Evolutionary conservation across 805 yeast genomes (phyloP), one percentile per base, ranked within the genome.

Genomic region (Metschnikowia arizonensis): DNA sequence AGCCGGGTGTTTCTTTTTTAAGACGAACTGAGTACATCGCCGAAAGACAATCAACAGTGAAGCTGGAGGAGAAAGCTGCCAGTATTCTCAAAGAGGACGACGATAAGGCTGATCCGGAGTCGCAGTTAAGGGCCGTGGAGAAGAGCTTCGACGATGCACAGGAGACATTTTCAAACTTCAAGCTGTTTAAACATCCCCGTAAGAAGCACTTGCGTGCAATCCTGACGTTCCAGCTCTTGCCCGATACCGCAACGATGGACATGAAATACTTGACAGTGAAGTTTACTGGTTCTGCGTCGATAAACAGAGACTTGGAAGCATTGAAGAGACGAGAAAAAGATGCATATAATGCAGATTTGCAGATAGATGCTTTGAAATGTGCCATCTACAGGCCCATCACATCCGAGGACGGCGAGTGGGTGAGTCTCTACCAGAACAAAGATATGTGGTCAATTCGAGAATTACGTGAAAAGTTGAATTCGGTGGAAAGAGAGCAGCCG

Each of bases 1-100:
- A 59, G 56, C 75, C 74, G 48, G 75, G 82, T 36, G 85, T 86
- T 11, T 76, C 87, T n/a, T 90, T 91, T 66, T 74, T 91, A 61
- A 82, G 97, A 69, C 82, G 98, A 69, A 91, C 99, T 0, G 98
- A 93, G 61, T 91, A 91, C 62, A 85, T 88, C 48, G 78, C 95
- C 9, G 80, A 85, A 30, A 82, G 79, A 42, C 74, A 74, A 44
- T 46, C 58, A 11, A 43, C 65, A 12, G 48, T 55, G 32, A 56
- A 58, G 47, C 59, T 58, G 44, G 63, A 64, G 52, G 66, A 62
- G 47, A 62, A 65, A 34, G 34, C 39, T n/a, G 44, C 46, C 14
- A 23, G 15, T 8, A 36, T 17, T n/a, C 42, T 39, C 21, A 40
- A 46, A 23, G 44, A 45, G 36, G 42, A 53, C 30, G 66, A 58